A percentile compares a stretch with the other conserved stretches of the same genome.
These are phyloP conservation scores for Trichothecium sympodiale DNA, from an alignment of 2,329 filamentous ascomycete species.

Conservation along the genomic window DNA sequence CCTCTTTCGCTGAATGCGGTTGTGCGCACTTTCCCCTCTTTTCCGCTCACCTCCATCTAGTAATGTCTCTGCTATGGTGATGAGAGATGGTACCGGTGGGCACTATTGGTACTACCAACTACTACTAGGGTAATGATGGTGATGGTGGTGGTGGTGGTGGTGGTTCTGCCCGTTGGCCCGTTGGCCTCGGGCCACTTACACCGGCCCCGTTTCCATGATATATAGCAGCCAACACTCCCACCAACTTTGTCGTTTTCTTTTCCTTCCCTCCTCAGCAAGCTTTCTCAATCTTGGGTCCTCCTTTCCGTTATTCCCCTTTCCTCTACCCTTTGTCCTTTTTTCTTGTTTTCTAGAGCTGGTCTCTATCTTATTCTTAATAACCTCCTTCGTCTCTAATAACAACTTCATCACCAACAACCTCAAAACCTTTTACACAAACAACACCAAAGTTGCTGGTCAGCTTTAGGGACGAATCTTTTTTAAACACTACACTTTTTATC, in stretches of 20 bases:
- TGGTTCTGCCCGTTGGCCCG: no score
- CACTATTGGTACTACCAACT: no score
- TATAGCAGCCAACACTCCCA: slow-evolving; percentile 20
- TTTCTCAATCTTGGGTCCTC: slow-evolving; percentile 41
- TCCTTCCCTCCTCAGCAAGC: slow-evolving; percentile 55
- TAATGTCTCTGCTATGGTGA: no score
- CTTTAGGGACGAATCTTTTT: slow-evolving; percentile 18
- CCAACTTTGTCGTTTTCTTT: slow-evolving; percentile 25
- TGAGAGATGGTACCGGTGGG: no score
- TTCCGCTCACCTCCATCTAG: no score
- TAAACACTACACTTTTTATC: slow-evolving; percentile 11
- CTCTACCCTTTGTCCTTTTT: slow-evolving; percentile 24
- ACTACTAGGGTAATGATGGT: no score
- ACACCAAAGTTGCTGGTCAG: slow-evolving; percentile 28
- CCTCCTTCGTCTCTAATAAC: slow-evolving; percentile 19
- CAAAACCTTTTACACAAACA: slow-evolving; percentile 11
- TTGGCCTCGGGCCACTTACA: no score
- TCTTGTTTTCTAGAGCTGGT: slow-evolving; percentile 38
- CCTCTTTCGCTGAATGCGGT: no score
- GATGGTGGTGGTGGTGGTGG: no score
- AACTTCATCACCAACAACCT: slow-evolving; percentile 7
- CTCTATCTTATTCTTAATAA: slow-evolving; percentile 32
- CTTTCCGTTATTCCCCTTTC: slow-evolving; percentile 31
- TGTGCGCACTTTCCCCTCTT: no score
- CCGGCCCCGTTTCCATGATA: background rate